Percentiles rank a stretch among this genome's conserved stretches.
phyloP scores from a whole-genome alignment of 345 rosid genomes.

The Syzygium jambos region DNA sequence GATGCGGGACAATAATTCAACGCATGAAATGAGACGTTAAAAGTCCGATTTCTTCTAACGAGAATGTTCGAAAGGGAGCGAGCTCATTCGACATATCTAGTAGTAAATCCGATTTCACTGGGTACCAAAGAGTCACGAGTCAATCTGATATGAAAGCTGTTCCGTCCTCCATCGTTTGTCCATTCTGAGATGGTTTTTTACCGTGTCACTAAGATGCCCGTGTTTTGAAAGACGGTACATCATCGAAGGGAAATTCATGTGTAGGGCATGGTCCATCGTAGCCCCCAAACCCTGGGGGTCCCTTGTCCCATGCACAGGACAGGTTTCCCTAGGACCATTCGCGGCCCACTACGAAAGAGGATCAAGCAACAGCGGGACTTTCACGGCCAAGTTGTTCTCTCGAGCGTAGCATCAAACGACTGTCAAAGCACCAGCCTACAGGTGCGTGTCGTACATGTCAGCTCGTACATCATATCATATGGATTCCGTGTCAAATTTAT shows the following conservation, averaged over 20 bases:
- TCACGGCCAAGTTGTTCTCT: too few species aligned
- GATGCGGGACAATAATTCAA: accelerated
- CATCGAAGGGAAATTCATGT: not conserved
- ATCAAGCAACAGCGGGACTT: too few species aligned
- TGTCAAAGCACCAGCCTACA: too few species aligned
- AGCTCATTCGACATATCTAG: not conserved
- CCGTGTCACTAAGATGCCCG: not conserved
- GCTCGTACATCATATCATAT: too few species aligned
- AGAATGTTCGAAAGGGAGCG: not conserved
- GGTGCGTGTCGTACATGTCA: too few species aligned
- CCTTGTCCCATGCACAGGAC: too few species aligned
- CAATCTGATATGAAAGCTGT: not conserved
- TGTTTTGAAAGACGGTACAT: not conserved
- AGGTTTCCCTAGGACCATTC: too few species aligned
- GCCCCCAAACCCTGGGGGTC: not conserved
- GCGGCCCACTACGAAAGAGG: too few species aligned
- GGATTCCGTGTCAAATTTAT: too few species aligned
- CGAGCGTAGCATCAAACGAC: too few species aligned
- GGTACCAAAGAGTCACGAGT: not conserved
- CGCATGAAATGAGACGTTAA: not conserved
- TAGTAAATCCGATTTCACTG: not conserved
- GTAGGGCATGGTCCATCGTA: not conserved
- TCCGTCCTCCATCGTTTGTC: not conserved
- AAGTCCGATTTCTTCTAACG: accelerated
- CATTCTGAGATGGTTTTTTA: not conserved